These are phyloP conservation scores for Rhizopus arrhizus DNA, from an alignment of 371 early-diverging fungal species.

Conservation along the genomic window DNA sequence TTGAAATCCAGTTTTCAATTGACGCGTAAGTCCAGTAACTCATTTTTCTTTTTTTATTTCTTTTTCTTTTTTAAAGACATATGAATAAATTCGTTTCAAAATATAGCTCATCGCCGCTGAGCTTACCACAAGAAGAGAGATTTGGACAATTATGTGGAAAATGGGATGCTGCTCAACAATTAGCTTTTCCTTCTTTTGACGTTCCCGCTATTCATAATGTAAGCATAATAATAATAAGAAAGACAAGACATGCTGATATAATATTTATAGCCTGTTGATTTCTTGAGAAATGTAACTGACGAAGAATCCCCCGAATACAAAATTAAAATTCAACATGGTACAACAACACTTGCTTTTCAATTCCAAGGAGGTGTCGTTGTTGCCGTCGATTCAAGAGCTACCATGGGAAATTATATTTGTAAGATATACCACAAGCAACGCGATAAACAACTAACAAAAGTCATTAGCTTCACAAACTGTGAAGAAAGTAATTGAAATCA, in stretches of 20 bases:
- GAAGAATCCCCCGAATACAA: conserved; percentile 61
- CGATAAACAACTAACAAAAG: background rate
- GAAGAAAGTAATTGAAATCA: conserved; percentile 99
- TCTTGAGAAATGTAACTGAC: conserved; percentile 65
- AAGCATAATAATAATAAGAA: conserved; percentile 21
- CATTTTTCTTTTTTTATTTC: conserved; percentile 17
- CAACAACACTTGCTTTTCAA: conserved; percentile 99
- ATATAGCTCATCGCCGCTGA: conserved; percentile 53
- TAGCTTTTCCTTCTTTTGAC: conserved; percentile 74
- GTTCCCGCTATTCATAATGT: conserved; percentile 77
- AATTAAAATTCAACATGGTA: conserved; percentile 96
- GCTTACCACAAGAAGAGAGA: conserved; percentile 39
- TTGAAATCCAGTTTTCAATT: background rate
- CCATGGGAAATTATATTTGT: conserved; percentile 98
- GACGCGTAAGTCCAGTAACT: conserved; percentile 12
- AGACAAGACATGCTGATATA: background rate
- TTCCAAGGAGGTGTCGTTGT: conserved; percentile 98
- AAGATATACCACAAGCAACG: conserved; percentile 15
- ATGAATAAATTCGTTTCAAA: conserved; percentile 65
- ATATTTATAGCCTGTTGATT: conserved; percentile 61
- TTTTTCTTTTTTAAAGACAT: conserved; percentile 3
- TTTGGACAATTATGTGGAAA: conserved; percentile 42
- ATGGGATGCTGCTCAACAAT: conserved; percentile 67
- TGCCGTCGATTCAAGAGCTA: conserved; percentile 99
- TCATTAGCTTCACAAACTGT: conserved; percentile 93